Evolutionary conservation across 257 asterid genomes (phyloP), one percentile per base, ranked within the genome.

Genomic region (Ophiorrhiza pumila): DNA sequence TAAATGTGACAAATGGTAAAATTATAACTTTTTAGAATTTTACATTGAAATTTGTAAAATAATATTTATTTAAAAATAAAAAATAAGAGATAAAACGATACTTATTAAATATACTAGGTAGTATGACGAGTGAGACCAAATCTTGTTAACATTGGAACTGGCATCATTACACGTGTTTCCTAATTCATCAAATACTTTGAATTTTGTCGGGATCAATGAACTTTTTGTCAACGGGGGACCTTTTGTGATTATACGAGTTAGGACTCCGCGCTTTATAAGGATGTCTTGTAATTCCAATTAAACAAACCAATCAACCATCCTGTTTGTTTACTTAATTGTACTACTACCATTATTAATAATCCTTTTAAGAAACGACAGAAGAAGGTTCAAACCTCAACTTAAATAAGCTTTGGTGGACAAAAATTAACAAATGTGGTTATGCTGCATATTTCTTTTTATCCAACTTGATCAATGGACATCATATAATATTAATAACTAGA

Each of bases 181-280:
- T 57, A 50, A 59, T 62, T 68, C 65, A 55, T 68, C 72, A 39
- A 55, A 32, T 20, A 56, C 42, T 25, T 27, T 53, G 32, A 37
- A 29, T 31, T 76, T 34, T 75, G 79, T 58, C 79, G 74, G 74
- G 74, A 58, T 75, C 69, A 53, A 17, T 58, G 56, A 39, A 59
- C 69, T 12, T 57, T 50, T 69, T 62, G 37, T 53, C 75, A 62
- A 23, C 68, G 71, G 67, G 66, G 67, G 50, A 59, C 56, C 22
- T 25, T 18, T 71, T 14, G 65, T 39, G 41, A 29, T 29, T n/a
- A n/a, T 58, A 29, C 41, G 65, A 58, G 42, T 58, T 13, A 70
- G 65, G 55, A 12, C 25, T 34, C 63, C 15, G 50, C 2, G 52
- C 69, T 43, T 53, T 1, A 52, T 46, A 29, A 31, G 20, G 29